phyloP scores from a whole-genome alignment of 2,329 filamentous ascomycete genomes.

The Penicillium sclerotigenum region DNA sequence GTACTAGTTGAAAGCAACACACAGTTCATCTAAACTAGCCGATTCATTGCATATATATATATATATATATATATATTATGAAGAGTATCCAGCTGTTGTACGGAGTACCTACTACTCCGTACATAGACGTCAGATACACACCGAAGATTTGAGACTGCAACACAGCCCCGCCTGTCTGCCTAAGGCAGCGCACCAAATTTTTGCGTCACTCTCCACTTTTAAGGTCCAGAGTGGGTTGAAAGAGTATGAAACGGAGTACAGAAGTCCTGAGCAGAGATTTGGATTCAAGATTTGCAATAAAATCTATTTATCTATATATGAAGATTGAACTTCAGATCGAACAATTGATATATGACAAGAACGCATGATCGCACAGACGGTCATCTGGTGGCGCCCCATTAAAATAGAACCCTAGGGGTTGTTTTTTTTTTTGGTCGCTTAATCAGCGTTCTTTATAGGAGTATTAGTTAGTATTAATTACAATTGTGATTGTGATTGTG shows the following conservation, averaged over 20 bases:
- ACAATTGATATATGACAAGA: background rate
- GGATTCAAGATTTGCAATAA: background rate
- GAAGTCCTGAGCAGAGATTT: background rate
- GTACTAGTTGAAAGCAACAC: background rate
- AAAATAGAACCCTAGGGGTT: background rate
- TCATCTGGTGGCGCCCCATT: background rate
- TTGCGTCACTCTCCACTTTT: constrained; percentile 26
- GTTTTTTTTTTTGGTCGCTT: background rate
- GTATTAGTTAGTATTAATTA: background rate
- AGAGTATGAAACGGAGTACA: constrained; percentile 7
- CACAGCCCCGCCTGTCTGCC: constrained; percentile 2
- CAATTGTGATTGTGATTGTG: background rate
- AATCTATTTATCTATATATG: background rate
- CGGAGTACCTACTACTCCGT: background rate
- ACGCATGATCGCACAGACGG: background rate
- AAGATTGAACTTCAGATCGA: background rate
- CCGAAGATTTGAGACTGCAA: background rate
- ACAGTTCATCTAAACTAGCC: background rate
- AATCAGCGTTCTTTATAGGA: background rate
- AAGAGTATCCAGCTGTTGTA: background rate
- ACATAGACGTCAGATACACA: background rate
- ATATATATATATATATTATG: background rate
- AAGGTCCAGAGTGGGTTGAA: constrained; percentile 18
- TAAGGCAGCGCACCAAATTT: constrained; percentile 3
- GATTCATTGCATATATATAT: background rate